phyloP scores from a whole-genome alignment of 352 stramenopile species.

The Globisporangium paroecandrum region DNA sequence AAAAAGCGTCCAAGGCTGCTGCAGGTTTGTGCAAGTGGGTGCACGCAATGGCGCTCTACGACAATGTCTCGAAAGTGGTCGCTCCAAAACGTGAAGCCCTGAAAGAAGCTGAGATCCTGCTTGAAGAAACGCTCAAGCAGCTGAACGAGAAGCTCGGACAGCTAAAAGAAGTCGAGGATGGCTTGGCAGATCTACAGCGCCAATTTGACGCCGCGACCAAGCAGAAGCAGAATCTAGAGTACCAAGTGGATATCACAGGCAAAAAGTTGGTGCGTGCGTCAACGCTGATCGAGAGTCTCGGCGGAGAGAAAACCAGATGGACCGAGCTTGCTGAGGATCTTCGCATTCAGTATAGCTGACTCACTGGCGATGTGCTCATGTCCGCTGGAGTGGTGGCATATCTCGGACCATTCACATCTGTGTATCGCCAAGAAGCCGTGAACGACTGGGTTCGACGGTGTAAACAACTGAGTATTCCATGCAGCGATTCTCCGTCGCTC shows the following conservation, averaged over 20 bases:
- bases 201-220: slow-evolving; percentile 87
- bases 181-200: slow-evolving; percentile 79
- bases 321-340: slow-evolving; percentile 85
- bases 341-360: slow-evolving; percentile 76
- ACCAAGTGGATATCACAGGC: slow-evolving; percentile 90
- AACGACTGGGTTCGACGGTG: slow-evolving; percentile 75
- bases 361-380: slow-evolving; percentile 92
- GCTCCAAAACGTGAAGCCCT: slow-evolving; percentile 91
- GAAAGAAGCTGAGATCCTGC: slow-evolving; percentile 69
- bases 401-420: slow-evolving; percentile 90
- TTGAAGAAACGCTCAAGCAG: slow-evolving; percentile 88
- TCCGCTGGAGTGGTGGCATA: slow-evolving; percentile 92
- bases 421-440: slow-evolving; percentile 77
- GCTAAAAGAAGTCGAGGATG: slow-evolving; percentile 90
- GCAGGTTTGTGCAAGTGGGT: slow-evolving; percentile 93
- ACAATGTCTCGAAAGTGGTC: slow-evolving; percentile 92
- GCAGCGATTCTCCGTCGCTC: slow-evolving; percentile 82
- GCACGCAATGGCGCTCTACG: slow-evolving; percentile 91
- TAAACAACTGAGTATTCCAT: slow-evolving; percentile 78
- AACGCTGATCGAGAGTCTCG: slow-evolving; percentile 91
- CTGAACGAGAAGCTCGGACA: slow-evolving; percentile 90
- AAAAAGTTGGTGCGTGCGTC: slow-evolving; percentile 92
- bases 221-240: slow-evolving; percentile 91
- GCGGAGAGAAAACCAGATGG: slow-evolving; percentile 91
- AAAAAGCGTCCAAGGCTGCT: slow-evolving; percentile 92